Evolutionary conservation across 768 basidiomycete genomes (phyloP).

Genomic region (Pulveroboletus frians): DNA sequence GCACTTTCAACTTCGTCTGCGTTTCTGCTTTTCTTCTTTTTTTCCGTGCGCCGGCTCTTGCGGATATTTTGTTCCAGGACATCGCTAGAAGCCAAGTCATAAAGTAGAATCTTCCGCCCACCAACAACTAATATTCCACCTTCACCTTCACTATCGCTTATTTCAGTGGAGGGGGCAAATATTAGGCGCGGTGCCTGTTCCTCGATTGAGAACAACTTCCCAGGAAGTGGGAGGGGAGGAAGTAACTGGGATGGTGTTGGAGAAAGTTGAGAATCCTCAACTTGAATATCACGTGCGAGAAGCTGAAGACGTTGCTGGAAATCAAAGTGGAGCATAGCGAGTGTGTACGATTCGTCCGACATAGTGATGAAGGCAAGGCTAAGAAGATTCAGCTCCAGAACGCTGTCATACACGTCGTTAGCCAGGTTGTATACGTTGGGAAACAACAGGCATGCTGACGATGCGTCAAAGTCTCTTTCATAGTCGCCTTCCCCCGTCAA

Average conservation of each 20-base stretch:
- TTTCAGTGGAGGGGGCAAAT: slow-evolving; percentile 26
- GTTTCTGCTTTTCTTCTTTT: slow-evolving; percentile 45
- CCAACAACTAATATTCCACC: slow-evolving; percentile 74
- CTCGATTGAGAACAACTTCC: slow-evolving; percentile 38
- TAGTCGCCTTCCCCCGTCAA: slow-evolving; percentile 50
- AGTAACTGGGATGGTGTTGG: slow-evolving; percentile 45
- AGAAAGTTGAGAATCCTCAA: slow-evolving; percentile 43
- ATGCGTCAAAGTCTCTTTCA: slow-evolving; percentile 54
- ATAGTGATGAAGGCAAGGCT: slow-evolving; percentile 55
- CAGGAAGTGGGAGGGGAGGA: slow-evolving; percentile 48
- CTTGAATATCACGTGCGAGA: slow-evolving; percentile 50
- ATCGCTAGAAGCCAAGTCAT: slow-evolving; percentile 47
- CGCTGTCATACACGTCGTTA: slow-evolving; percentile 31
- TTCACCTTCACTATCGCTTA: slow-evolving; percentile 32
- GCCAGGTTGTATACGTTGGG: background rate
- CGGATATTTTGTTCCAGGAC: slow-evolving; percentile 48
- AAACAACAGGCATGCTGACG: slow-evolving; percentile 41
- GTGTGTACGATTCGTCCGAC: slow-evolving; percentile 37
- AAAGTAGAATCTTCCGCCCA: slow-evolving; percentile 59
- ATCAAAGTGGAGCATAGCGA: slow-evolving; percentile 69
- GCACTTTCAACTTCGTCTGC: slow-evolving; percentile 41
- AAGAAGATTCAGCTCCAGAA: slow-evolving; percentile 65
- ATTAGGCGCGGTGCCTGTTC: slow-evolving; percentile 40
- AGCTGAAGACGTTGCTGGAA: slow-evolving; percentile 58
- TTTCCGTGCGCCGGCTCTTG: slow-evolving; percentile 50